Evolutionary conservation across 257 asterid genomes (phyloP), one percentile per base, ranked within the genome.

Genomic region (Nicotiana knightiana): DNA sequence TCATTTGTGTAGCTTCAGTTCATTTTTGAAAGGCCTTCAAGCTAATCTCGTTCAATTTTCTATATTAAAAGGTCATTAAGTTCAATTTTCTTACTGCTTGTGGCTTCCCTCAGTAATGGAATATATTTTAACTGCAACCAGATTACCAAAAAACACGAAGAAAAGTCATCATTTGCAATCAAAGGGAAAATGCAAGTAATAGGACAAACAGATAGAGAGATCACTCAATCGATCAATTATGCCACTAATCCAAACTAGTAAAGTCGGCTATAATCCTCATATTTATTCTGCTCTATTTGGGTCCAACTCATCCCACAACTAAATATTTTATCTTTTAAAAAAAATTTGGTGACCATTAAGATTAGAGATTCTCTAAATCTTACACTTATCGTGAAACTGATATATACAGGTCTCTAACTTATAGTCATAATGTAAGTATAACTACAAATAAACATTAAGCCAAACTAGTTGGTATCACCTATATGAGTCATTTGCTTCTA

Each of bases 401-500:
- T 46, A 43, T 12, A 46, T 71, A 71, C 7, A 71, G 12, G 35
- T 6, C 39, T 3, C 39, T 46, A 46, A 71, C 61, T 37, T 32
- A 26, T 71, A 21, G 61, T 18, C 39, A 46, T 13, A 48, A 71
- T 24, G 57, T 13, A 13, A 71, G 24, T 46, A 71, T 71, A 26
- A 48, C 61, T 24, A 46, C 0, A 1, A 26, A 58, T 13, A 46
- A 26, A 46, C 79, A 71, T 46, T 71, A 24, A 24, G 11, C 61
- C 61, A 71, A 71, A 71, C 51, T 24, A 71, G 39, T 71, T 46
- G 39, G 61, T 48, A 46, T 46, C 35, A 71, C 79, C 79, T 46
- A 71, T 71, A 24, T 32, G 37, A 46, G 79, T 46, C 79, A 24
- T 71, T 46, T 46, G 59, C 61, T 70, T 70, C 78, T 71, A 71